phyloP scores from a whole-genome alignment of 23 red algal genomes.

The Porphyridium purpureum region DNA sequence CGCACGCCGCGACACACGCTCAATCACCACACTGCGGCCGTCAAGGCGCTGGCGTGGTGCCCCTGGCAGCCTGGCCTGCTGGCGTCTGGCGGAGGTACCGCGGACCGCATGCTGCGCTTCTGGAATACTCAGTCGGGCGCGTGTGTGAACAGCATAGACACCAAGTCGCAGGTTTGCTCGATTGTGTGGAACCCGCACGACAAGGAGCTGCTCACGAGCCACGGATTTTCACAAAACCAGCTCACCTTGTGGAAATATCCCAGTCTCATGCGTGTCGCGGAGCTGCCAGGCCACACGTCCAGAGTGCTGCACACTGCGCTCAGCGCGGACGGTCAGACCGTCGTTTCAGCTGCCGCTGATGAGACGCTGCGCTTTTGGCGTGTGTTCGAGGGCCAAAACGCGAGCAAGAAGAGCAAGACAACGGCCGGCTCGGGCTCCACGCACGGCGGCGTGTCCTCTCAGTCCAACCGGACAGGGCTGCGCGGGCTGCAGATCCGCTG shows the following conservation, averaged over 20 bases:
- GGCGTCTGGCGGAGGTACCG: conserved; percentile 89
- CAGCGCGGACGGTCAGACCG: conserved; percentile 91
- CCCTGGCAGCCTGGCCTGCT: conserved; percentile 94
- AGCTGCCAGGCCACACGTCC: conserved; percentile 86
- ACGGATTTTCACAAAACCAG: conserved; percentile 98
- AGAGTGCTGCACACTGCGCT: conserved; percentile 76
- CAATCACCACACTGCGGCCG: conserved; percentile 78
- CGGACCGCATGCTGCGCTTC: conserved; percentile 83
- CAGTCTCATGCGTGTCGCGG: conserved; percentile 57
- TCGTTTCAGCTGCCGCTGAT: conserved; percentile 86
- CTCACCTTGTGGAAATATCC: conserved; percentile 97
- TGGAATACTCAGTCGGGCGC: conserved; percentile 78
- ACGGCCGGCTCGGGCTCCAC: too few species aligned
- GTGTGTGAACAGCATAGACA: conserved; percentile 90
- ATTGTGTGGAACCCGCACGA: conserved; percentile 81
- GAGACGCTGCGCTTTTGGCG: conserved; percentile 98
- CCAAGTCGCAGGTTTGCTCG: conserved; percentile 90
- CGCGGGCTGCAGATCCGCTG: too few species aligned
- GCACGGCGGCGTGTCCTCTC: too few species aligned
- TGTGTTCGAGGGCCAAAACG: too few species aligned
- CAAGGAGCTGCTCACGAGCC: conserved; percentile 83
- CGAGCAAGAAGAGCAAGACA: too few species aligned
- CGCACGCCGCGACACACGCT: conserved; percentile 23
- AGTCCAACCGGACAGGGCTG: too few species aligned
- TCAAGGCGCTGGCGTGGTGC: conserved; percentile 97